A percentile compares a stretch with the other conserved stretches of the same genome.
Evolutionary conservation across 1,284 basidiomycete genomes (phyloP).

Genomic region (Agroathelia rolfsii): DNA sequence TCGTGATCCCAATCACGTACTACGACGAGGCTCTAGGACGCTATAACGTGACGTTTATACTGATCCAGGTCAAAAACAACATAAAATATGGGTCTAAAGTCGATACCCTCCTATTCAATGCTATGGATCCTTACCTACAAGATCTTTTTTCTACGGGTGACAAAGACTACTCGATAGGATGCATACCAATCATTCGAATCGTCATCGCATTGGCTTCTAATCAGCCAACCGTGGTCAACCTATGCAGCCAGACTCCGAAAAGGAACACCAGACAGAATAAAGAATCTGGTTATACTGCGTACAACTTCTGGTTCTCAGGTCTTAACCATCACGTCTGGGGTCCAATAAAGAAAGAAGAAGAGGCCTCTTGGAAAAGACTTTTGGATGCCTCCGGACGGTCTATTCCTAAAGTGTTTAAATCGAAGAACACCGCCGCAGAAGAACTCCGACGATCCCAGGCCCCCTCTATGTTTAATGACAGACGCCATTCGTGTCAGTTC

Average conservation of each 20-base stretch:
- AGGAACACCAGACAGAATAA: not conserved
- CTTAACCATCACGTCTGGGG: too few species aligned
- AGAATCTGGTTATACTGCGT: too few species aligned
- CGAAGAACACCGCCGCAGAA: too few species aligned
- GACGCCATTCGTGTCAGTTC: too few species aligned
- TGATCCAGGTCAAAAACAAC: constrained; percentile 21
- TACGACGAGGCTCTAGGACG: constrained; percentile 5
- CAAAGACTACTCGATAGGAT: too few species aligned
- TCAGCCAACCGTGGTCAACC: not conserved
- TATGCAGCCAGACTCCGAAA: not conserved
- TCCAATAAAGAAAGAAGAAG: too few species aligned
- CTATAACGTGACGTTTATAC: constrained; percentile 15
- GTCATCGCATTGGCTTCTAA: constrained; percentile 13
- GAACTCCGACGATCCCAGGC: too few species aligned
- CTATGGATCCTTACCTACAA: constrained; percentile 14
- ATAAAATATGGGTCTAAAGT: too few species aligned
- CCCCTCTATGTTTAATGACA: too few species aligned
- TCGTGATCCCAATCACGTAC: constrained; percentile 16
- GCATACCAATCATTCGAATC: constrained; percentile 16
- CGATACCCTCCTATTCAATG: constrained; percentile 11
- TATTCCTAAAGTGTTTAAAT: too few species aligned
- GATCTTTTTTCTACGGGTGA: constrained; percentile 10
- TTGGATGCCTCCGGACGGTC: too few species aligned
- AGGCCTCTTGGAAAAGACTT: too few species aligned
- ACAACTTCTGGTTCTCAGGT: constrained; percentile 14